Base-by-base conservation (phyloP, 1,284 basidiomycete genomes). In the Sporisorium iseilematis-ciliati region DNA sequence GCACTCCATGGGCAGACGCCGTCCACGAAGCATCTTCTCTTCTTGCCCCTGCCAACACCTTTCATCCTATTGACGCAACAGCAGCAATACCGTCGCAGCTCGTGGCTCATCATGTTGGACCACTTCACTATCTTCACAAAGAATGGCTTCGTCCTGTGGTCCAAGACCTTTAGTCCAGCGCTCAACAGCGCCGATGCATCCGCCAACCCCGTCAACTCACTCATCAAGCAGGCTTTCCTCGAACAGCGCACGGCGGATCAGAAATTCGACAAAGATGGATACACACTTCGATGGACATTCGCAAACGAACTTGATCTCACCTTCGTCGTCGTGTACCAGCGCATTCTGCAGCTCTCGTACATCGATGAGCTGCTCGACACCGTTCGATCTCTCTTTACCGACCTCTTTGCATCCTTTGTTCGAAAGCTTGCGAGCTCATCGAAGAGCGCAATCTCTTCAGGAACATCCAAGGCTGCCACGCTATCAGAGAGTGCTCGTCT, bases 291-390 rank as follows among this genome's bases (percentile, higher is more conserved):
- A 7, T 85, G 82, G 81, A 65, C 76, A 10, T 76, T 82, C 45
- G 77, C 80, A 3, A 84, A 83, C 76, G 79, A 82, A 57, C 75
- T 79, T n/a, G 81, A 82, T 14, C 69, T 82, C 31, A 74, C 73
- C 40, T 84, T 84, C 60, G 75, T 84, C 40, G 83, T 81, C 57
- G 94, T 95, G 54, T 97, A 97, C 87, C 96, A 98, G 83, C 92
- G 96, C 49, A 95, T 99, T 68, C 89, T 99, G 16, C 95, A 97
- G 75, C 89, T 99, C 25, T 91, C 93, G 10, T 99, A 99, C 84
- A 92, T 98, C 62, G 93, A 96, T 0, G 91, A 94, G 50, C 90
- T 99, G 7, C 74, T 85, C 43, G 75, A 73, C 14, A 57, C 65
- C 4, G 73, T 83, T 25, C 70, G 77, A 35, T 65, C 59, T 7